A percentile compares a stretch with the other conserved stretches of the same genome.
Conservation (phyloP, 2,329 filamentous ascomycete genomes). For the Pseudogymnoascus verrucosus region DNA sequence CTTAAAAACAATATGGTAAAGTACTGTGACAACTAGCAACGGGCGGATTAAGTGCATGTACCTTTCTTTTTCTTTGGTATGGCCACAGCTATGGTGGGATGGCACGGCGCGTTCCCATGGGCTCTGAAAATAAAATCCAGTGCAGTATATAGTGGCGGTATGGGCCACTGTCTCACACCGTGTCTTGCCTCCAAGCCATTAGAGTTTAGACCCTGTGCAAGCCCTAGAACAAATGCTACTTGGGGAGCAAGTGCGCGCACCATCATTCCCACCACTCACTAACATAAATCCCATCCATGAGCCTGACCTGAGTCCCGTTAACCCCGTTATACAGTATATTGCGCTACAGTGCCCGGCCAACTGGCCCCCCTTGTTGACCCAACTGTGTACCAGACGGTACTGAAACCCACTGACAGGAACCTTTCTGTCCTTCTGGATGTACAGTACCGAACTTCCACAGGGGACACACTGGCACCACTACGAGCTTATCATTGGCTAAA, state of each 20-base stretch:
- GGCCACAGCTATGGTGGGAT: background rate
- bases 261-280: background rate
- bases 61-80: background rate
- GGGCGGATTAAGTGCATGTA: background rate
- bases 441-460: background rate
- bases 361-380: background rate
- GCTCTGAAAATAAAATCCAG: background rate
- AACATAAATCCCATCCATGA: conserved; percentile 2
- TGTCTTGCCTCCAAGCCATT: background rate
- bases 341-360: background rate
- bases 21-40: background rate
- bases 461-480: background rate
- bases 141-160: background rate
- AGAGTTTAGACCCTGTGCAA: conserved; percentile 8
- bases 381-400: background rate
- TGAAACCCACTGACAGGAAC: conserved; percentile 8
- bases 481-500: background rate
- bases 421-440: background rate
- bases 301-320: background rate
- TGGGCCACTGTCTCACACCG: background rate
- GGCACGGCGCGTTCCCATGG: conserved; percentile 4
- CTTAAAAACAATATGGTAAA: background rate
- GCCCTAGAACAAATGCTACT: background rate
- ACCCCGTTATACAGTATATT: background rate
- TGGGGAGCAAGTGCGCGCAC: background rate